These are phyloP conservation scores for Trichoderma reesei DNA, from an alignment of 495 filamentous ascomycete genomes.

Conservation along the genomic window DNA sequence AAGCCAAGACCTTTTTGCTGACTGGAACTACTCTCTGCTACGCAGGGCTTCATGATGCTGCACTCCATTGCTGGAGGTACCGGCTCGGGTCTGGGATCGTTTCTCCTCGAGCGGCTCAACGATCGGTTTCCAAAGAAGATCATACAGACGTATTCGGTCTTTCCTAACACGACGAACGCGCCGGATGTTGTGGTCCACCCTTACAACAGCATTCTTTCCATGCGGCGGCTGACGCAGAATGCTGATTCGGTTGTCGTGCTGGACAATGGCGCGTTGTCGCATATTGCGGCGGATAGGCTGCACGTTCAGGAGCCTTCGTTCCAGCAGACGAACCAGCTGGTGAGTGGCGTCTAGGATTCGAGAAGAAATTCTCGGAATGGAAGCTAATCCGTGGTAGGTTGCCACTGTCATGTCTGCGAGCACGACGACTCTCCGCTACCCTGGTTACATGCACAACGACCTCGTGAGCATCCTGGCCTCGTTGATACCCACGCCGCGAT, in stretches of 20 bases:
- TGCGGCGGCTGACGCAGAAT: conserved; percentile 86
- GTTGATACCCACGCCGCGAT: conserved; percentile 88
- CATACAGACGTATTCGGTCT: conserved; percentile 98
- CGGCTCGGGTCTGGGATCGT: conserved; percentile 87
- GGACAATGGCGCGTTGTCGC: conserved; percentile 86
- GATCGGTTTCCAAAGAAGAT: conserved; percentile 98
- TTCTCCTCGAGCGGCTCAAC: conserved; percentile 91
- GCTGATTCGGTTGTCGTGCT: conserved; percentile 97
- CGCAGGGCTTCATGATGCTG: conserved; percentile 88
- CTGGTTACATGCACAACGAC: conserved; percentile 99
- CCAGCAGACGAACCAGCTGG: conserved; percentile 93
- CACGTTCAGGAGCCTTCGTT: conserved; percentile 93
- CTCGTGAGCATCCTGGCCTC: conserved; percentile 93
- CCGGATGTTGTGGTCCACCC: conserved; percentile 94
- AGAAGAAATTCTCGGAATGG: no score
- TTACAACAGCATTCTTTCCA: conserved; percentile 90
- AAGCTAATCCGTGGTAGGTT: no score
- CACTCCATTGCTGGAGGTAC: conserved; percentile 97
- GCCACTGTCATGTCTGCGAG: conserved; percentile 98
- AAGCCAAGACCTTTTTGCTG: no score
- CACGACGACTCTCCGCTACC: conserved; percentile 91
- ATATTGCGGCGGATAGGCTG: conserved; percentile 88
- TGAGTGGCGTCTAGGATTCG: conserved; percentile 30
- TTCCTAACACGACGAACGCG: conserved; percentile 76
- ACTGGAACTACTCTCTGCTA: no score